These are phyloP conservation scores for Yamadazyma taylorii DNA, from an alignment of 1,139 yeast species.

Conservation along the genomic window DNA sequence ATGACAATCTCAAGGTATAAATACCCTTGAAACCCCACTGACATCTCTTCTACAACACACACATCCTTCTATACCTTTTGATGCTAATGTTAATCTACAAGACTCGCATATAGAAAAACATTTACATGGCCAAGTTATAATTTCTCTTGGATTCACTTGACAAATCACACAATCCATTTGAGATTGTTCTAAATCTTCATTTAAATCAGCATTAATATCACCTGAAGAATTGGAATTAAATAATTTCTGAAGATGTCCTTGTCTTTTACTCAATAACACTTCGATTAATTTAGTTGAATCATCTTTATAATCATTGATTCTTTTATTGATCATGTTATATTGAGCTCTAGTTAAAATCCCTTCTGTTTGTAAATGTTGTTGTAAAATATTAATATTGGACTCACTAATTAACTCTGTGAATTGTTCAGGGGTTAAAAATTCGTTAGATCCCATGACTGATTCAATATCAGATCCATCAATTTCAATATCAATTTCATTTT, in stretches of 20 bases:
- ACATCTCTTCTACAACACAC: constrained; percentile 83
- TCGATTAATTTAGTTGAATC: constrained; percentile 26
- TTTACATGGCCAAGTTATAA: constrained; percentile 90
- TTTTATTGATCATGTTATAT: constrained; percentile 22
- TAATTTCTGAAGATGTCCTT: constrained; percentile 11
- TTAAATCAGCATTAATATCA: constrained; percentile 3
- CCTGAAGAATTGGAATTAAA: background rate
- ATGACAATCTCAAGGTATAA: constrained; percentile 47
- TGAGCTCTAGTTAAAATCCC: constrained; percentile 45
- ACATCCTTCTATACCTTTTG: constrained; percentile 75
- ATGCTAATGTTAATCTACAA: constrained; percentile 75
- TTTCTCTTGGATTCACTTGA: constrained; percentile 69
- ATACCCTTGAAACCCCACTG: constrained; percentile 53
- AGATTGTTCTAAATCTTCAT: constrained; percentile 6
- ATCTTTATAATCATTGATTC: constrained; percentile 17
- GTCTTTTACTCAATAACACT: constrained; percentile 20
- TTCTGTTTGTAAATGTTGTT: constrained; percentile 32
- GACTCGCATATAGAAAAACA: constrained; percentile 87
- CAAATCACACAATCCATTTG: constrained; percentile 73
- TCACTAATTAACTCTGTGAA: constrained; percentile 30
- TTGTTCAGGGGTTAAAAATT: constrained; percentile 32
- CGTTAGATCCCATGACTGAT: constrained; percentile 20
- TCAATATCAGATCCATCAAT: constrained; percentile 13
- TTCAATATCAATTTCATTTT: constrained; percentile 4
- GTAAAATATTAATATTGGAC: constrained; percentile 27